Base-by-base conservation (phyloP, 371 early-diverging fungal species). In the Lichtheimia ramosa region DNA sequence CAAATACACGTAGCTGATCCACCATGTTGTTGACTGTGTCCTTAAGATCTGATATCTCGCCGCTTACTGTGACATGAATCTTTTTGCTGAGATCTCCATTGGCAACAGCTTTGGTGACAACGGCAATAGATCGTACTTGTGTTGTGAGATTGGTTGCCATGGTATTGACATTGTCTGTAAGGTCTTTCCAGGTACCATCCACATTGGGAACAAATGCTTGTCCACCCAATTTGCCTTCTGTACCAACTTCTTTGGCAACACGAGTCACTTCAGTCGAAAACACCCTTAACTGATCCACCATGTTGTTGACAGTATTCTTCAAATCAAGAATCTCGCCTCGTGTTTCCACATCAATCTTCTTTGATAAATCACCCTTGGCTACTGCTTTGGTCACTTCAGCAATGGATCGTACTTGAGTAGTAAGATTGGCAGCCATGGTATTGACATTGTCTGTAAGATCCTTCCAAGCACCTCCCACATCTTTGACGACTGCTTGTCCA, bases 251-350 rank as follows among this genome's bases (percentile, higher is more conserved):
- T 23, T 51, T 58, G 12, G 76, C 70, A 0, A 82, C 78, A 10
- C 78, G 69, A 0, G 74, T 67, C 4, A 81, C 77, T 54, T 81
- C 82, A 6, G 69, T 42, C 2, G 75, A 69, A 65, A 81, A 76
- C 10, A 63, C 68, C 15, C 61, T 48, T 0, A 82, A 59, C 49
- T 77, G 82, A 18, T 74, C 76, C 16, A 63, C 63, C 63, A 88
- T 88, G 57, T 84, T 77, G 64, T 87, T 86, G 50, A 88, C 86
- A 61, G 85, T 84, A 46, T 83, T 80, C 66, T 88, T 87, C 50
- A 89, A 76, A 51, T 64, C 65, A 39, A 84, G 76, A 77, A 87
- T 87, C 67, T 89, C 87, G n/a, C 87, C 87, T 16, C 76, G 74
- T 1, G 85, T 85, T 48, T 85, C 81, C 3, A 86, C 79, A 5